Evolutionary conservation across 805 yeast genomes (phyloP).

Genomic region (Yamadazyma olivae): DNA sequence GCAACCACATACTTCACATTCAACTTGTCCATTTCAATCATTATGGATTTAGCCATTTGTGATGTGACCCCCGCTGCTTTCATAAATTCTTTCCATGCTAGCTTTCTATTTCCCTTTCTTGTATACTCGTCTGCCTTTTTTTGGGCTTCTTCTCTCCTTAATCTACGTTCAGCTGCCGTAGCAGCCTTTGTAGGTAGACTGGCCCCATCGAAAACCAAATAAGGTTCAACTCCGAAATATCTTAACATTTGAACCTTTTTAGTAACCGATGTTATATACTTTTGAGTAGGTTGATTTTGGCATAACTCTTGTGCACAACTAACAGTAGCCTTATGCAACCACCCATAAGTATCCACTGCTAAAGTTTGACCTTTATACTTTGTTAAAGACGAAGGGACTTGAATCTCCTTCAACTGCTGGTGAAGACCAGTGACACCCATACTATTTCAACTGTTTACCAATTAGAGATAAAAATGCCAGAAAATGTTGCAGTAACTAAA

Average conservation of each 20-base stretch:
- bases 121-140: conserved; percentile 51
- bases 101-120: conserved; percentile 49
- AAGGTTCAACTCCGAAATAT: conserved; percentile 71
- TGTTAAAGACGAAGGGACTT: conserved; percentile 53
- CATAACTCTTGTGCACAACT: conserved; percentile 84
- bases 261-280: conserved; percentile 67
- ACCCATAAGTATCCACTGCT: conserved; percentile 95
- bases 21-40: conserved; percentile 60
- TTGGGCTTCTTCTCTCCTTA: conserved; percentile 55
- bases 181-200: conserved; percentile 71
- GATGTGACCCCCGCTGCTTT: conserved; percentile 87
- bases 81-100: conserved; percentile 67
- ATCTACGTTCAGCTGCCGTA: conserved; percentile 66
- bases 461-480: no score
- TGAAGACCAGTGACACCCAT: conserved; percentile 88
- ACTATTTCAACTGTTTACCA: no score
- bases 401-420: conserved; percentile 75
- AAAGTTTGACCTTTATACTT: conserved; percentile 68
- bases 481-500: no score
- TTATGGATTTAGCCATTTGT: conserved; percentile 83
- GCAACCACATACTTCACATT: conserved; percentile 80
- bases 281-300: conserved; percentile 63
- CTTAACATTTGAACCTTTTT: conserved; percentile 64
- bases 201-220: conserved; percentile 92
- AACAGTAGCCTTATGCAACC: conserved; percentile 88